Conservation (phyloP, 768 basidiomycete species). For the Phanerodontia chrysosporium region DNA sequence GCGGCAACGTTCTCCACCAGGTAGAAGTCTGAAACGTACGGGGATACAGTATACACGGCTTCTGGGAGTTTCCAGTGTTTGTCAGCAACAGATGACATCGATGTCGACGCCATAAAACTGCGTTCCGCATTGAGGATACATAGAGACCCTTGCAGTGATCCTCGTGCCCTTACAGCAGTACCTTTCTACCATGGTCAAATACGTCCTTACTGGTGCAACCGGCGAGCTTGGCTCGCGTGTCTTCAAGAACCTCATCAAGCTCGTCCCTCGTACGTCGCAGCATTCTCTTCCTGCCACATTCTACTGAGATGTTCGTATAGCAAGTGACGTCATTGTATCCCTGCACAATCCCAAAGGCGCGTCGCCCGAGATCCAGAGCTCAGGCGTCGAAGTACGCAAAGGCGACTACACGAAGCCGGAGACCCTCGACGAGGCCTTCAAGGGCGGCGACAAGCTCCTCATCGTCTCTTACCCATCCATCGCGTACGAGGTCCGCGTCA, state of each 20-base stretch:
- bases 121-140: too few species aligned
- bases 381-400: constrained; percentile 26
- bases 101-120: neutral
- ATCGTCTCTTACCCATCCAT: constrained; percentile 32
- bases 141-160: too few species aligned
- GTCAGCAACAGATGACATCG: neutral
- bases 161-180: too few species aligned
- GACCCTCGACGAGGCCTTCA: constrained; percentile 30
- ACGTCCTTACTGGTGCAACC: constrained; percentile 34
- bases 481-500: constrained; percentile 26
- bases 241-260: constrained; percentile 26
- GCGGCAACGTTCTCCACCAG: neutral
- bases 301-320: neutral
- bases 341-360: constrained; percentile 30
- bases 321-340: constrained; percentile 28
- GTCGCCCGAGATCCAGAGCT: constrained; percentile 11
- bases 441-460: constrained; percentile 30
- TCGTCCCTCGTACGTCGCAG: constrained; percentile 20
- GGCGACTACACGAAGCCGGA: constrained; percentile 29
- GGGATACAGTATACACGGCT: neutral
- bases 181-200: constrained; percentile 19
- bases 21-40: neutral
- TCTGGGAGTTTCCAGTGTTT: neutral
- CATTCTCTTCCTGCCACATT: neutral
- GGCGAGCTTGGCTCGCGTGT: constrained; percentile 33